phyloP scores from a whole-genome alignment of 441 rosid species.

The Pelargonium fulgidum region DNA sequence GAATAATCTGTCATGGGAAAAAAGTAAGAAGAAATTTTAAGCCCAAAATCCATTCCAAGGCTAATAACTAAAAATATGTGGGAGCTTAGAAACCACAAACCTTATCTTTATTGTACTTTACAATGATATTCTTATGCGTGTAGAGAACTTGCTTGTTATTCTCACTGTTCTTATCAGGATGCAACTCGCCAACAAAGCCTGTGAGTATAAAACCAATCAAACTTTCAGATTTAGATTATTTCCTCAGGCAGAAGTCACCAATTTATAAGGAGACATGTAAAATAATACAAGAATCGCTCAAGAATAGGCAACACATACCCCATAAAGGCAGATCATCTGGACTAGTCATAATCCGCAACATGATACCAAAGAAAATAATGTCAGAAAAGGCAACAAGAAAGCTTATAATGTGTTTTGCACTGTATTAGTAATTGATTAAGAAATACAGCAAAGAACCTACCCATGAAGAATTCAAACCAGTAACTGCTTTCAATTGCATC shows the following conservation, averaged over 20 bases:
- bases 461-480: constrained; percentile 94
- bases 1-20: constrained; percentile 55
- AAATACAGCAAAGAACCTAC: constrained; percentile 42
- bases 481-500: constrained; percentile 86
- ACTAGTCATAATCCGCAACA: constrained; percentile 30
- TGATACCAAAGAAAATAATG: constrained; percentile 24
- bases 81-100: constrained; percentile 33
- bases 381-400: constrained; percentile 17
- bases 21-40: not conserved
- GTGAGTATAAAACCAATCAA: constrained; percentile 19
- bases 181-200: constrained; percentile 91
- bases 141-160: constrained; percentile 62
- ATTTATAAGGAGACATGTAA: constrained; percentile 4
- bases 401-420: not conserved
- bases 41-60: constrained; percentile 11
- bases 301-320: constrained; percentile 46
- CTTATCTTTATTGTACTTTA: constrained; percentile 78
- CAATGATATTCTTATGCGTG: constrained; percentile 68
- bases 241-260: constrained; percentile 17
- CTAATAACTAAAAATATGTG: constrained; percentile 13
- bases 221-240: constrained; percentile 8
- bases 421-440: not conserved
- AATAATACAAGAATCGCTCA: not conserved
- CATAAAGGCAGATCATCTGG: constrained; percentile 96
- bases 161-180: constrained; percentile 68